Evolutionary conservation across 148 eudicot genomes (phyloP).

Genomic region (Drosera capensis): DNA sequence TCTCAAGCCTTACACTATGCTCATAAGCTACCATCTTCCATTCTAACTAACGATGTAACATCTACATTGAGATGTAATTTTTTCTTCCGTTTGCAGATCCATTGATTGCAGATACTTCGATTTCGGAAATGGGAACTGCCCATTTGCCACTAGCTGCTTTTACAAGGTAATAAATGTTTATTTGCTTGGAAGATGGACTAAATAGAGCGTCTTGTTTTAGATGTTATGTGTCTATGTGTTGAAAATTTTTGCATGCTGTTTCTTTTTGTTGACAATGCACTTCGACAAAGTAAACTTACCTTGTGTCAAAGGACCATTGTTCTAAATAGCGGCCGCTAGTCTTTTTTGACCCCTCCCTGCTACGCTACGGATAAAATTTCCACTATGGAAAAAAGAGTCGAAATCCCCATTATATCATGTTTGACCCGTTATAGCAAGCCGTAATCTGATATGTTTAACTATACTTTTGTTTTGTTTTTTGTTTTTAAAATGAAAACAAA

Average conservation of each 20-base stretch:
- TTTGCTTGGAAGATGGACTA: neutral
- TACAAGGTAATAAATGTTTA: conserved; percentile 44
- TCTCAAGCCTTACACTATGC: too few species aligned
- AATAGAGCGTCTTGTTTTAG: neutral
- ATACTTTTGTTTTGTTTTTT: too few species aligned
- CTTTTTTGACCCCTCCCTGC: neutral
- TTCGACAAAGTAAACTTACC: too few species aligned
- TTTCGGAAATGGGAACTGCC: conserved; percentile 85
- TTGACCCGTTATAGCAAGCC: too few species aligned
- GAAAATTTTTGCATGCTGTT: neutral
- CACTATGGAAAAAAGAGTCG: neutral
- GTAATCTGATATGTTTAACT: too few species aligned
- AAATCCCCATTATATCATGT: neutral
- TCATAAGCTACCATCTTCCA: too few species aligned
- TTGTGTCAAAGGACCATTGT: too few species aligned
- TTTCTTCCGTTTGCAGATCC: conserved; percentile 42
- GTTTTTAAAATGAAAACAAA: too few species aligned
- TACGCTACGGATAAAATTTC: neutral
- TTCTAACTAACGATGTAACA: too few species aligned
- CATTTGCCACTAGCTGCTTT: conserved; percentile 90
- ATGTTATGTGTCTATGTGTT: neutral
- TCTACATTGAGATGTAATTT: too few species aligned
- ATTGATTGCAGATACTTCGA: conserved; percentile 96
- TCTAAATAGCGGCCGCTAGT: too few species aligned
- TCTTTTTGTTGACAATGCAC: too few species aligned